Percentiles rank a stretch among this genome's conserved stretches.
Evolutionary conservation across 306 rosid genomes (phyloP).

Genomic region (Corylus americana): DNA sequence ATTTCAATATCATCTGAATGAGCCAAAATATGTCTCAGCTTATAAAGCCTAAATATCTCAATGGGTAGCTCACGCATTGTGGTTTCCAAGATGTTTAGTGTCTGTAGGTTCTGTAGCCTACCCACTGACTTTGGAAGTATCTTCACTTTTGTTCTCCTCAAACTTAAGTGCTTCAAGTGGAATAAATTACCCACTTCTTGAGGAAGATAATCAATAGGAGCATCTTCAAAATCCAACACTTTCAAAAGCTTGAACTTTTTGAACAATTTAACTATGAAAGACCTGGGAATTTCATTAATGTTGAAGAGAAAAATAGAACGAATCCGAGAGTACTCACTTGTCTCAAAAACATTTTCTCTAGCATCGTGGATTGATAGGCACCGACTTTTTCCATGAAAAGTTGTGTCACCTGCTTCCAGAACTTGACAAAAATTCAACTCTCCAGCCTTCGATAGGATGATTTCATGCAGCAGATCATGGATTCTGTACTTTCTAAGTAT

Average conservation of each 20-base stretch:
- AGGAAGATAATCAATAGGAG: neutral
- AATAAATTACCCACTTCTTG: neutral
- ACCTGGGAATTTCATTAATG: neutral
- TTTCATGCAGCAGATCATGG: conserved; percentile 3
- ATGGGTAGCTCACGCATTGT: neutral
- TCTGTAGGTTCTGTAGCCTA: conserved; percentile 1
- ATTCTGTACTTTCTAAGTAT: neutral
- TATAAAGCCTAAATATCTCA: neutral
- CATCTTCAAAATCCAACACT: conserved; percentile 12
- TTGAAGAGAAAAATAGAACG: neutral
- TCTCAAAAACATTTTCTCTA: neutral
- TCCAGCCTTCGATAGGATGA: neutral
- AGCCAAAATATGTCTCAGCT: conserved; percentile 6
- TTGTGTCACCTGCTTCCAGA: neutral
- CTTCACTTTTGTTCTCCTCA: conserved; percentile 4
- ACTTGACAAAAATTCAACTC: neutral
- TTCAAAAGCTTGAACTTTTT: neutral
- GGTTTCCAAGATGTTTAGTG: neutral
- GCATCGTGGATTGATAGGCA: neutral
- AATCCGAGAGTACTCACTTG: neutral
- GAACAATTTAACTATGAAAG: neutral
- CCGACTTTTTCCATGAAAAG: neutral
- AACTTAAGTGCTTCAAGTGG: neutral
- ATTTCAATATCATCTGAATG: neutral
- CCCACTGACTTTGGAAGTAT: conserved; percentile 1